Evolutionary conservation across 768 basidiomycete species (phyloP).

Genomic region (Dendrothele bispora): DNA sequence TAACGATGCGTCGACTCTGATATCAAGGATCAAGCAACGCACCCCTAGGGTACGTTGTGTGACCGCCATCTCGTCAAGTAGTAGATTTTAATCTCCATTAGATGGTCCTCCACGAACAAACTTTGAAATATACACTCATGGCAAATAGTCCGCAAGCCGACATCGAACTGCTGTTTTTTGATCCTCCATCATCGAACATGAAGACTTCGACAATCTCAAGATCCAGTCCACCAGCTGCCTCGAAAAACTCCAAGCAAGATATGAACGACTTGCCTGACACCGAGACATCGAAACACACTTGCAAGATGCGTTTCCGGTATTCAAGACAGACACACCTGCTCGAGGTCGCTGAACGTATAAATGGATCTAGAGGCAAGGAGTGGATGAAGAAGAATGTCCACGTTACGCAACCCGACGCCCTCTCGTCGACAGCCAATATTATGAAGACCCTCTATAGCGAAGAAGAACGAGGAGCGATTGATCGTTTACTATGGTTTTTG

Average conservation of each 20-base stretch:
- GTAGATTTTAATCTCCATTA: slow-evolving; percentile 15
- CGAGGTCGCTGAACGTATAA: slow-evolving; percentile 34
- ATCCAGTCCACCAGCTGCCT: no score
- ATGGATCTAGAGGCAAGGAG: slow-evolving; percentile 31
- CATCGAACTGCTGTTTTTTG: slow-evolving; percentile 39
- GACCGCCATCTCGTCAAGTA: neutral
- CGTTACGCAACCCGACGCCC: slow-evolving; percentile 11
- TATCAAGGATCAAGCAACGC: slow-evolving; percentile 50
- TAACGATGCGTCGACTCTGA: slow-evolving; percentile 40
- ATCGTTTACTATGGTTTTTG: slow-evolving; percentile 5
- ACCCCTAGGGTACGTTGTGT: slow-evolving; percentile 47
- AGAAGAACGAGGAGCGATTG: neutral
- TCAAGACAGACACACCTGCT: slow-evolving; percentile 30
- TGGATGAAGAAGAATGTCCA: slow-evolving; percentile 36
- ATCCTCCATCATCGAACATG: neutral
- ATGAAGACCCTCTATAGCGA: neutral
- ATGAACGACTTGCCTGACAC: no score
- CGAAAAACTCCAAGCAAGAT: neutral
- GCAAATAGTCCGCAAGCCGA: slow-evolving; percentile 49
- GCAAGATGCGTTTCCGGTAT: slow-evolving; percentile 36
- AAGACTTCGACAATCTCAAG: neutral
- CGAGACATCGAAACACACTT: neutral
- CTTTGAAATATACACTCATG: slow-evolving; percentile 50
- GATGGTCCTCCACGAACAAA: slow-evolving; percentile 40
- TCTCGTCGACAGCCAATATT: neutral